Percentiles rank a stretch among this genome's conserved stretches.
These are phyloP conservation scores for Diddensiella caesifluorescens DNA, from an alignment of 805 yeast genomes.

Conservation along the genomic window DNA sequence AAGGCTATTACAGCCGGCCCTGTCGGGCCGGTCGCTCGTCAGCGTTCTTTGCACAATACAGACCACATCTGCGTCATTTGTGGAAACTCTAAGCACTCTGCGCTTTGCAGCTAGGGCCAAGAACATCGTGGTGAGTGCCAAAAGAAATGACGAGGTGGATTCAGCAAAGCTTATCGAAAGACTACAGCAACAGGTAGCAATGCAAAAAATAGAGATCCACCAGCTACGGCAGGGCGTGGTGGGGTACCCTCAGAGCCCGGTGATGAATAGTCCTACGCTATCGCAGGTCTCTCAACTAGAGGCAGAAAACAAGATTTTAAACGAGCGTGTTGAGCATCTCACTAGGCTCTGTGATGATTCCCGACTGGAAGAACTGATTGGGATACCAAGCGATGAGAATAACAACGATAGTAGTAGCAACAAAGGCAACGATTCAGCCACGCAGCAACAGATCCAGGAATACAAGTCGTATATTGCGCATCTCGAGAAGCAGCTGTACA, in stretches of 20 bases:
- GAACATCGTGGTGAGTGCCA: conserved; percentile 68
- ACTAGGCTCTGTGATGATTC: conserved; percentile 51
- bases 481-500: conserved; percentile 49
- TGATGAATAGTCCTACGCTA: conserved; percentile 13
- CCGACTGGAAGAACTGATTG: conserved; percentile 44
- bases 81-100: conserved; percentile 81
- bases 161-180: conserved; percentile 44
- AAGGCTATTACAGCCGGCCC: conserved; percentile 82
- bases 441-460: conserved; percentile 30
- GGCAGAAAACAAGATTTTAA: conserved; percentile 60
- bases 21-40: conserved; percentile 80
- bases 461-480: conserved; percentile 52
- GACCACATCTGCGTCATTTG: conserved; percentile 54
- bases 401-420: conserved; percentile 25
- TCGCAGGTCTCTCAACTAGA: conserved; percentile 42
- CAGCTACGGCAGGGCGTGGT: conserved; percentile 18
- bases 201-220: conserved; percentile 50
- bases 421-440: background rate
- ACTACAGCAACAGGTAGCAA: conserved; percentile 55
- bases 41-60: conserved; percentile 79
- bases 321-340: conserved; percentile 65
- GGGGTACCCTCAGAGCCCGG: conserved; percentile 6
- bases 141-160: conserved; percentile 38
- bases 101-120: conserved; percentile 93
- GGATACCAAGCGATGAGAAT: conserved; percentile 33